Evolutionary conservation across 768 basidiomycete species (phyloP), one percentile per base, ranked within the genome.

Genomic region (Trametes coccinea): DNA sequence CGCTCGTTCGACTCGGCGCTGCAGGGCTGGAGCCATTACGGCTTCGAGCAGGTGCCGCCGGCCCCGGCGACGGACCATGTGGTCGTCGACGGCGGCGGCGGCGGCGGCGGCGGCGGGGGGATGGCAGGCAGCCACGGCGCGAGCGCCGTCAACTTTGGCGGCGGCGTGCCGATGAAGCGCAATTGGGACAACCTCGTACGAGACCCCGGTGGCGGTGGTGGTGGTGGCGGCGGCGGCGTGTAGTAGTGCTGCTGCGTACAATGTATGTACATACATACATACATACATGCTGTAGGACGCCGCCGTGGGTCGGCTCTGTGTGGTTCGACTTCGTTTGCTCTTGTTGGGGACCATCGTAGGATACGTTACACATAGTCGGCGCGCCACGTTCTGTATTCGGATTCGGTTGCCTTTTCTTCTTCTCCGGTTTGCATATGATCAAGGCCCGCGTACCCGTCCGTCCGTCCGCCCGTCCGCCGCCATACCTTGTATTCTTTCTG

Each of bases 1-100:
- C 62, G 44, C 47, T 53, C 62, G 62, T 43, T 59, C 49, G 62
- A 60, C 16, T 64, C 62, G 22, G 34, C 62, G 44, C 58, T 64
- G 14, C 62, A 64, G 48, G 62, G 58, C 49, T 64, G 62, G 62
- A 60, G 62, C 49, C 43, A 55, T 13, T 64, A 59, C 39, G 10
- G 8, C 13, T 51, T 46, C n/a, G 53, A 59, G 22, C 49, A 41
- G 40, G 22, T 22, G 22, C 37, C 41, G 17, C 22, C 41, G 13
- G 17, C 11, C n/a, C 17, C 22, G 44, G 27, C 37, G 7, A 22
- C 22, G 22, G 22, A 22, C 22, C 22, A 22, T 22, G 22, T 22
- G 22, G 22, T 22, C 22, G 22, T 22, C 22, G 27, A 17, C 56
- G n/a, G 49, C 17, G 17, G n/a, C 17, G 43, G 34, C 34, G 34